A percentile compares a stretch with the other conserved stretches of the same genome.
Evolutionary conservation across 169 alveolate genomes (phyloP).

Genomic region (Cryptosporidium muris): DNA sequence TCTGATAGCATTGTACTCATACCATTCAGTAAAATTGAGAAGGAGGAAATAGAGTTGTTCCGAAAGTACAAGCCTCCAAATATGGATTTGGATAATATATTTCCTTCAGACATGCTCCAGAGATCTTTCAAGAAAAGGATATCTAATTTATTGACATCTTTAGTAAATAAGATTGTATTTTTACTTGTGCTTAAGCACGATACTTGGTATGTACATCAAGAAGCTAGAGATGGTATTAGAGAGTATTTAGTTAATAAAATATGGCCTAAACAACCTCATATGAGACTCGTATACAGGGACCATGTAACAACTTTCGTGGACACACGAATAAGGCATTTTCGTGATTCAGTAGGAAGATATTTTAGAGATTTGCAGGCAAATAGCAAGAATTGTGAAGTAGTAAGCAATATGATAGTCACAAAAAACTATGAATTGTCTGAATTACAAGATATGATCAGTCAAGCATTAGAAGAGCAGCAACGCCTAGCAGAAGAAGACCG

Average conservation of each 20-base stretch:
- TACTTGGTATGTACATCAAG: conserved; percentile 71
- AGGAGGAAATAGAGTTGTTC: conserved; percentile 55
- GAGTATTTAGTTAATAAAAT: conserved; percentile 52
- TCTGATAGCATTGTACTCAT: conserved; percentile 64
- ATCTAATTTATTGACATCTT: conserved; percentile 48
- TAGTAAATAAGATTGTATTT: conserved; percentile 61
- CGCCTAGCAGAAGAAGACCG: conserved; percentile 20
- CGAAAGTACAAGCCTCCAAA: conserved; percentile 37
- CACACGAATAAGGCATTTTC: conserved; percentile 66
- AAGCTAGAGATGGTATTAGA: conserved; percentile 67
- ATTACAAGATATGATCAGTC: conserved; percentile 45
- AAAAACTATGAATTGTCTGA: conserved; percentile 56
- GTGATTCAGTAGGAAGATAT: conserved; percentile 69
- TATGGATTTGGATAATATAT: conserved; percentile 55
- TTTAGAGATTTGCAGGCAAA: conserved; percentile 67
- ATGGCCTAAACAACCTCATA: conserved; percentile 68
- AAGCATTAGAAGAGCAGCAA: conserved; percentile 51
- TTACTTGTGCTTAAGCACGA: conserved; percentile 46
- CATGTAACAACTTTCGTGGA: conserved; percentile 68
- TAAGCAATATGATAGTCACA: conserved; percentile 61
- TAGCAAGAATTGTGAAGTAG: conserved; percentile 52
- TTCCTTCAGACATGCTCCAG: conserved; percentile 55
- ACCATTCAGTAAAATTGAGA: conserved; percentile 65
- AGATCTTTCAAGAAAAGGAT: conserved; percentile 66
- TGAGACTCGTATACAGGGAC: conserved; percentile 55